Evolutionary conservation across 352 stramenopile species (phyloP), one percentile per base, ranked within the genome.

Genomic region (Globisporangium alternatum): DNA sequence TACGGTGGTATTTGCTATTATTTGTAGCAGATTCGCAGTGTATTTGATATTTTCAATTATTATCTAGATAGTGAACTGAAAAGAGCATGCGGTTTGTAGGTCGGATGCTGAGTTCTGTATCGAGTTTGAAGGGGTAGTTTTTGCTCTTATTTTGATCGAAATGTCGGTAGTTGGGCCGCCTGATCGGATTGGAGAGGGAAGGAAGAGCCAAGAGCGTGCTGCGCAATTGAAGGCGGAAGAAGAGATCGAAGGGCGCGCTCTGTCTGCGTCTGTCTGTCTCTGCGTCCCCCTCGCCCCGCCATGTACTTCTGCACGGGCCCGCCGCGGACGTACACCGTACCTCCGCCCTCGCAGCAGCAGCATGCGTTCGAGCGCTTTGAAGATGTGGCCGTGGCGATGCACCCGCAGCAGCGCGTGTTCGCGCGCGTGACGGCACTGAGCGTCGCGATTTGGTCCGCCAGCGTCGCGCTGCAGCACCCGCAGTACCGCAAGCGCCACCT

Each of bases 221-320:
- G 25, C 25, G 25, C 25, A 28, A 28, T 28, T 28, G 25, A 28
- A 28, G 25, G 25, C 25, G 25, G 13, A 35, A 47, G 33, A 17
- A 17, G 12, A 25, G 45, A 21, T 9, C 17, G 10, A 7, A 52
- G 45, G 5, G 52, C 30, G 31, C 19, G 30, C 30, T 57, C 17
- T 44, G 9, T 56, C 13, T 30, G 39, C n/a, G 21, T n/a, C n/a
- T 51, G 9, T 60, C 19, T 31, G 15, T 33, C 43, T 28, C 43
- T 51, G 3, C 15, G 10, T 22, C 13, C 17, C 30, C 22, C 21
- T 6, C 31, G 7, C 39, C 37, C 13, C 22, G 8, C 37, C 60
- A 93, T 93, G 82, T 86, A 81, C 71, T 91, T 91, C 68, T 85
- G 78, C 66, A 85, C 69, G 59, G 84, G 84, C 2, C 84, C 84